Base-by-base conservation (phyloP, 345 rosid species). In the Abelmoschus esculentus region DNA sequence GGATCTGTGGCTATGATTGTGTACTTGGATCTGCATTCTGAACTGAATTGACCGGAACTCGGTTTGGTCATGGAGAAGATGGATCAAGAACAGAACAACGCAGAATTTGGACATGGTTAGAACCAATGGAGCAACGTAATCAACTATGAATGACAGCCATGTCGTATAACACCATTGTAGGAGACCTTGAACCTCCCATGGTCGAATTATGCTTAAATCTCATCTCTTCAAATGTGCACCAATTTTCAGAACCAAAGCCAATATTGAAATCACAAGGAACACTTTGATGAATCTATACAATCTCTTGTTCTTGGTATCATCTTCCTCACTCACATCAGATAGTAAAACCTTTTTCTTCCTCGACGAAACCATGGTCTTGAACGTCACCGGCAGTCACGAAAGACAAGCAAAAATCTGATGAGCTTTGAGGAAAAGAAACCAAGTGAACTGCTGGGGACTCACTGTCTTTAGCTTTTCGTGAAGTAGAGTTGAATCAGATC, bases 121-220 rank as follows among this genome's bases (percentile, higher is more conserved):
- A 72, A 90, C 83, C 60, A 85, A 11, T 0, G 98, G 98, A 73
- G 96, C 92, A 61, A 92, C 55, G 22, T 88, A 89, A 78, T 90
- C 89, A 13, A 80, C 78, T 69, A 96, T 79, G 78, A 90, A 85
- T 1, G 96, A 89, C 29, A 87, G 69, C 87, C 96, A 92, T 42
- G 90, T 90, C 85, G 85, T 75, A 55, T 90, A 92, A 26, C 81
- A 78, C 96, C 90, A 86, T 4, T 92, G 91, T 22, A 88, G 76
- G 6, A 87, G 84, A 14, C 91, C 87, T 47, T 78, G 83, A 69
- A 92, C 89, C 73, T 92, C 96, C 88, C 86, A 87, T 49, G 93
- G 86, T 22, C 78, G 83, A 0, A 82, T 80, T 47, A 88, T 76
- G 67, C 79, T 80, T 74, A 92, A 79, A 46, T 86, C 83, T 96